Base-by-base conservation (phyloP, 768 basidiomycete species). In the Leccinum subgranulosum region DNA sequence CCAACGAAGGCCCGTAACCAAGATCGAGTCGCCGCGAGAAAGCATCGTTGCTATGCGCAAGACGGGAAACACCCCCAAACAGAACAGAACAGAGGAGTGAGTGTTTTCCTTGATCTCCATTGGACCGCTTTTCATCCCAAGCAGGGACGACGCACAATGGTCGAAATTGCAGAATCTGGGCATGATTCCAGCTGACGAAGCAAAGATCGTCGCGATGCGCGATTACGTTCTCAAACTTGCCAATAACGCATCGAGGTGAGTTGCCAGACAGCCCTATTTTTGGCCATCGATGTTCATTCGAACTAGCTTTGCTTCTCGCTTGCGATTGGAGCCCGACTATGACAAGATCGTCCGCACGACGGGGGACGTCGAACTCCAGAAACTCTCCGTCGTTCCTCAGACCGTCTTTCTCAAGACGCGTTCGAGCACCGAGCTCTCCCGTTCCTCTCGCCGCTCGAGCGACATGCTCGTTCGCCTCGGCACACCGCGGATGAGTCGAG, bases 161-260 rank as follows among this genome's bases (percentile, higher is more conserved):
- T 74, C 77, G 46, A 93, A 90, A 71, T 71, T 98, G 43, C 90
- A 92, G 61, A 89, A 93, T 66, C 74, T 98, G 15, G 96, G 95
- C 2, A 93, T 97, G 88, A 87, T 84, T 1, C 59, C 80, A 3
- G 76, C 77, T 25, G 95, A 96, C 65, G 94, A 98, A 69, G 81
- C 75, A 55, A 98, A 98, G 70, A 76, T 99, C 21, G 75, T 85
- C n/a, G 85, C 91, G 0, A 85, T 99, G 85, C 79, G 88, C 21
- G 94, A 96, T 60, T 94, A 96, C 67, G 86, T 92, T 46, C 70
- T 90, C 51, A 94, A 93, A 67, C 79, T 95, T 8, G 90, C 93
- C 0, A 84, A 86, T 59, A 85, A 88, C 2, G 84, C 84, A 0
- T 83, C 88, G 39, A 93, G 88, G 91, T 90, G 60, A 19, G 78